These are phyloP conservation scores for Rhizophora apiculata DNA, from an alignment of 345 rosid genomes.

Conservation along the genomic window DNA sequence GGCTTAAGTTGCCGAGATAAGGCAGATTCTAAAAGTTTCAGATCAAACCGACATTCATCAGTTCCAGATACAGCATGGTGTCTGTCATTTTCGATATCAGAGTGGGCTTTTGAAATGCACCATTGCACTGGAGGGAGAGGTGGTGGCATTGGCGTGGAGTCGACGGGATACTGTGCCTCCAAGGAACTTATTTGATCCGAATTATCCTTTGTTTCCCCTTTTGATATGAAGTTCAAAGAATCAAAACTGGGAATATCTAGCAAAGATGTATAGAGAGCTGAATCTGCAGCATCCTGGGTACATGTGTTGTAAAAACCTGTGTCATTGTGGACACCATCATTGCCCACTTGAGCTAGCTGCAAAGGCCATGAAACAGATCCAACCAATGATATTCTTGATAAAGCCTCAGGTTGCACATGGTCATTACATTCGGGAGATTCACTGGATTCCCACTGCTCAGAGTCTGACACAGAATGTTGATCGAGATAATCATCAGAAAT, in stretches of 20 bases:
- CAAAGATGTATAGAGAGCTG: conserved; percentile 24
- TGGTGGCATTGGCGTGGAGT: conserved; percentile 53
- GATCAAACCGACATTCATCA: conserved; percentile 33
- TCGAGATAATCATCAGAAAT: conserved; percentile 64
- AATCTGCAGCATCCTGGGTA: conserved; percentile 39
- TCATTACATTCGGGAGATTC: conserved; percentile 46
- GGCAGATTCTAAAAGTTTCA: conserved; percentile 27
- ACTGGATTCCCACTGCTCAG: conserved; percentile 84
- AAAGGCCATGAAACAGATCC: conserved; percentile 41
- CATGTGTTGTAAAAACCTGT: conserved; percentile 13
- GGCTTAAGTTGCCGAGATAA: conserved; percentile 31
- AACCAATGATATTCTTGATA: conserved; percentile 32
- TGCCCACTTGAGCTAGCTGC: conserved; percentile 26
- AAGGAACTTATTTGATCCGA: conserved; percentile 18
- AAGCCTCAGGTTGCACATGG: conserved; percentile 45
- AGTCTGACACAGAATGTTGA: conserved; percentile 56
- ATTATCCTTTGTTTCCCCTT: conserved; percentile 24
- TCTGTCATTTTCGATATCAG: conserved; percentile 33
- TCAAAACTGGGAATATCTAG: conserved; percentile 62
- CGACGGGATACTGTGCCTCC: conserved; percentile 33
- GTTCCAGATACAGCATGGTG: conserved; percentile 32
- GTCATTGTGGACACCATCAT: conserved; percentile 12
- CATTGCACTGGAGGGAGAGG: conserved; percentile 79
- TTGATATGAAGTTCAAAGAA: conserved; percentile 32
- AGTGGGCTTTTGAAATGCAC: conserved; percentile 43